Percentiles rank a stretch among this genome's conserved stretches.
These are phyloP conservation scores for Trichoderma sp. DNA, from an alignment of 2,329 filamentous ascomycete genomes.

Conservation along the genomic window DNA sequence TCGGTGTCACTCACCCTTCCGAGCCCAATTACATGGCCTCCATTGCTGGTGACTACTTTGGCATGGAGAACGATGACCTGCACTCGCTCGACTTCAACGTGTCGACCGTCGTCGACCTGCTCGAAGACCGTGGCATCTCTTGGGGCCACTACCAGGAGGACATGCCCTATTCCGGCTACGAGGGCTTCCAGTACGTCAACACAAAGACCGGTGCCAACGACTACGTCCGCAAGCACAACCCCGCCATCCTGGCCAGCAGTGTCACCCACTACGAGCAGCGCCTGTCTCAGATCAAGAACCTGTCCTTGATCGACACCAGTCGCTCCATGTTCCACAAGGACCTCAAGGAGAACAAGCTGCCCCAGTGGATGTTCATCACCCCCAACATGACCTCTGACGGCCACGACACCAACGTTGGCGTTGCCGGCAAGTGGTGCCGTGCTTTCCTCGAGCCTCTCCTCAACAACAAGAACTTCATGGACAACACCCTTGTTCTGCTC, in stretches of 20 bases:
- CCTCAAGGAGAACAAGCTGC: conserved; percentile 61
- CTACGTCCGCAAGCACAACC: conserved; percentile 84
- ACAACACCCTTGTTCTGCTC: conserved; percentile 72
- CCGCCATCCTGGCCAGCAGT: conserved; percentile 65
- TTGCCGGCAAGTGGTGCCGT: conserved; percentile 68
- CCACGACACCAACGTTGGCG: conserved; percentile 71
- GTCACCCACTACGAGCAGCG: conserved; percentile 61
- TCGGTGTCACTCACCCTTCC: conserved; percentile 68
- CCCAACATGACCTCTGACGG: conserved; percentile 77
- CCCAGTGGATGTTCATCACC: conserved; percentile 72
- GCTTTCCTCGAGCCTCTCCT: conserved; percentile 71
- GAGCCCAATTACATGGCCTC: conserved; percentile 75
- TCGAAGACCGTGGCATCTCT: conserved; percentile 63
- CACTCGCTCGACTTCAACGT: conserved; percentile 60
- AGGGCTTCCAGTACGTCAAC: conserved; percentile 65
- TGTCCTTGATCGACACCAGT: conserved; percentile 48
- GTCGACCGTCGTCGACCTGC: conserved; percentile 67
- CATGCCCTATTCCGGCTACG: conserved; percentile 72
- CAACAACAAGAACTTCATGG: conserved; percentile 68
- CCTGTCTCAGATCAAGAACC: conserved; percentile 71
- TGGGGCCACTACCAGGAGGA: conserved; percentile 79
- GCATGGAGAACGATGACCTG: conserved; percentile 69
- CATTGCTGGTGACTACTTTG: conserved; percentile 71
- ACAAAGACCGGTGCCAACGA: conserved; percentile 66
- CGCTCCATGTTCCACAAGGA: conserved; percentile 64